Evolutionary conservation across 352 stramenopile genomes (phyloP).

Genomic region (Phytopythium aichiense): DNA sequence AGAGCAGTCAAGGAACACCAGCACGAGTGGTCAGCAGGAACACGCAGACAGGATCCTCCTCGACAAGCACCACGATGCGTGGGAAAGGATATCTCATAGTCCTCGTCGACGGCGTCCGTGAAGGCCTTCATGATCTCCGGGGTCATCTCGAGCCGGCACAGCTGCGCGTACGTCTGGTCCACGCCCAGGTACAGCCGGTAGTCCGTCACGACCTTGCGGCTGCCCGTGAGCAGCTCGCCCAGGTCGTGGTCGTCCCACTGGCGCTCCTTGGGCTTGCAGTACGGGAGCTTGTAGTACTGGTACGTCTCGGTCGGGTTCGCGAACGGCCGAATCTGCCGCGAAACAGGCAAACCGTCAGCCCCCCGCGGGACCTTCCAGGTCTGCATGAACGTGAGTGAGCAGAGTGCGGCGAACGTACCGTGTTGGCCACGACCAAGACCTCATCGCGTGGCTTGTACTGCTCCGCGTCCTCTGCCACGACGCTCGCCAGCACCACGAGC

Average conservation of each 20-base stretch:
- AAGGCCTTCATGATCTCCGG: slow-evolving; percentile 85
- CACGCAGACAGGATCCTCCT: background rate
- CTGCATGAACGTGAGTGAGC: background rate
- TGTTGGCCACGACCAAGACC: slow-evolving; percentile 69
- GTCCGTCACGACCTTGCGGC: slow-evolving; percentile 90
- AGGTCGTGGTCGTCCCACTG: slow-evolving; percentile 89
- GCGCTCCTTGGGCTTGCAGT: slow-evolving; percentile 86
- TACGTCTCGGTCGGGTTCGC: slow-evolving; percentile 99
- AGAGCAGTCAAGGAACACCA: slow-evolving; percentile 20
- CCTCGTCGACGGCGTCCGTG: slow-evolving; percentile 95
- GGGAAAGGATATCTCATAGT: slow-evolving; percentile 88
- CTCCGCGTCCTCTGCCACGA: slow-evolving; percentile 15
- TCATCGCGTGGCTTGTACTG: slow-evolving; percentile 58
- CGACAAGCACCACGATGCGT: background rate
- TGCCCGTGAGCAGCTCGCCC: slow-evolving; percentile 94
- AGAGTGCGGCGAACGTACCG: slow-evolving; percentile 22
- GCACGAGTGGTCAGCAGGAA: background rate
- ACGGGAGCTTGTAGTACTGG: slow-evolving; percentile 98
- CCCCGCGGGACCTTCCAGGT: no score
- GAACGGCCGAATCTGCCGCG: slow-evolving; percentile 84
- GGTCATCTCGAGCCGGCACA: slow-evolving; percentile 87
- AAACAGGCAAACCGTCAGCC: background rate
- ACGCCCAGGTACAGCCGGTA: slow-evolving; percentile 82
- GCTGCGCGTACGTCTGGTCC: slow-evolving; percentile 80
- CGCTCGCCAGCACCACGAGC: background rate